phyloP scores from a whole-genome alignment of 495 filamentous ascomycete species.

The Podospora anserina region DNA sequence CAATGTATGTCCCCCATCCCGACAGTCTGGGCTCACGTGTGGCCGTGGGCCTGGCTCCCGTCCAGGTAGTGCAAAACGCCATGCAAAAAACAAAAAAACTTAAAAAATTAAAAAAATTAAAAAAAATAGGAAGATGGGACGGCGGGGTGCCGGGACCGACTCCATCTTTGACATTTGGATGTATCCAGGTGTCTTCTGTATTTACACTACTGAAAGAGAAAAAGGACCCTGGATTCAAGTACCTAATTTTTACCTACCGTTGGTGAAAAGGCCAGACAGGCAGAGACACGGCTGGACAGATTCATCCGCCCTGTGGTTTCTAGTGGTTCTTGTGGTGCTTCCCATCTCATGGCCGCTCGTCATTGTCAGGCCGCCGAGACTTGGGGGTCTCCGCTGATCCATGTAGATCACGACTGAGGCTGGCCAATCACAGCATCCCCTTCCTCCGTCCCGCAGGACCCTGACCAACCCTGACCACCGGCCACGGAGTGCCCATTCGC shows the following conservation, averaged over 20 bases:
- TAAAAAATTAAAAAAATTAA: no score
- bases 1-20: no score
- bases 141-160: background rate
- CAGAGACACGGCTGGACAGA: background rate
- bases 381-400: slow-evolving; percentile 9
- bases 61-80: no score
- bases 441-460: slow-evolving; percentile 3
- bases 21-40: background rate
- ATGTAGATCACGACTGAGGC: slow-evolving; percentile 1
- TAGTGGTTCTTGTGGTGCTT: no score
- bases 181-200: background rate
- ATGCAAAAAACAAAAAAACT: no score
- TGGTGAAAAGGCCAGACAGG: no score
- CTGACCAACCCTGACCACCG: background rate
- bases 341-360: background rate
- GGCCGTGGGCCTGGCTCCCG: background rate
- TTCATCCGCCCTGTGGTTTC: background rate
- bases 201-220: background rate
- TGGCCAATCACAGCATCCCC: background rate
- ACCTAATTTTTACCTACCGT: background rate
- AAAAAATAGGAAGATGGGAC: background rate
- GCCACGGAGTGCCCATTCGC: background rate
- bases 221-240: background rate
- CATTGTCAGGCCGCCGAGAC: slow-evolving; percentile 1
- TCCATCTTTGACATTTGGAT: background rate